Percentiles rank a stretch among this genome's conserved stretches.
Conservation (phyloP, 164 flowering plant genomes). For the Tinospora cordifolia region DNA sequence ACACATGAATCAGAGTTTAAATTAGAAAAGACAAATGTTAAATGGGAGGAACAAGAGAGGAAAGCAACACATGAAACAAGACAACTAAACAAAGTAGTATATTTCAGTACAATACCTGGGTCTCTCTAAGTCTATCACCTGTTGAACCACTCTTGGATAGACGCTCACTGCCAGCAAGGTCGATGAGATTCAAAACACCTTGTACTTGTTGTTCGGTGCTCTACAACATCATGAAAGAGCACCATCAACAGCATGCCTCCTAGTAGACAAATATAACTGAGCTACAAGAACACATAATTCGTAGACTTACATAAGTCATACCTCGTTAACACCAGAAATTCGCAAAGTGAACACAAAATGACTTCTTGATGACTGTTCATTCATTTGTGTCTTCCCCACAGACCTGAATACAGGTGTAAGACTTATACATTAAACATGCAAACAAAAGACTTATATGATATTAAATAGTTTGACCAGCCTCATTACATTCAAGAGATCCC, state of each 20-base stretch:
- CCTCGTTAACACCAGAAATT: conserved; percentile 87
- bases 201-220: conserved; percentile 94
- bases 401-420: conserved; percentile 37
- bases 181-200: conserved; percentile 87
- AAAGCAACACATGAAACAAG: background rate
- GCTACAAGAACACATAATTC: background rate
- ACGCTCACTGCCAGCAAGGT: conserved; percentile 99
- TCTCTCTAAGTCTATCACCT: conserved; percentile 85
- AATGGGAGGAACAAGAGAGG: background rate
- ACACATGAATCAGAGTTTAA: background rate
- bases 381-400: conserved; percentile 93
- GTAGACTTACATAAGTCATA: conserved; percentile 18
- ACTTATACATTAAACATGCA: background rate
- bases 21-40: background rate
- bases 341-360: conserved; percentile 89
- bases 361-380: conserved; percentile 93
- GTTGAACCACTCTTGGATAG: conserved; percentile 94
- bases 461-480: background rate
- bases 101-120: conserved; percentile 50
- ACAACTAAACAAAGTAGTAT: background rate
- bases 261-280: background rate
- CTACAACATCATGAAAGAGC: conserved; percentile 22
- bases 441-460: background rate
- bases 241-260: background rate
- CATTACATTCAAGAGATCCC: background rate